Evolutionary conservation across 2,329 filamentous ascomycete species (phyloP).

Genomic region (Colletotrichum eremochloae): DNA sequence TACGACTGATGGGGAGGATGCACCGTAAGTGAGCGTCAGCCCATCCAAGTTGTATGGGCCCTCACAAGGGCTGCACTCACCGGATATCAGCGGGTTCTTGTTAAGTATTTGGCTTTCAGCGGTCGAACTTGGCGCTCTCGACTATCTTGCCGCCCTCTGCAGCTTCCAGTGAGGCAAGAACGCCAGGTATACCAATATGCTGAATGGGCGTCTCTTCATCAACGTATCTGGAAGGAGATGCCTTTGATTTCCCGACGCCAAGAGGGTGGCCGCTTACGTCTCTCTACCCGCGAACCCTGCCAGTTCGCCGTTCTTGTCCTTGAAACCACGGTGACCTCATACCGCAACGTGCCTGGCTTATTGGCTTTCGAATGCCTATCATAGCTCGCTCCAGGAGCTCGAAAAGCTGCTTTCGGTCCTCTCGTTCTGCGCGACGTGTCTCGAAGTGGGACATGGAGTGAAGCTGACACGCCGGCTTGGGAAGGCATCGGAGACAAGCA

Average conservation of each 20-base stretch:
- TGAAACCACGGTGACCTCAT: conserved; percentile 46
- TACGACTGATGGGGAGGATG: neutral
- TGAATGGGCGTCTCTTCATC: conserved; percentile 45
- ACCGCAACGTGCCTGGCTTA: conserved; percentile 46
- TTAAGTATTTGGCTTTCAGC: conserved; percentile 5
- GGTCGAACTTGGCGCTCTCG: conserved; percentile 24
- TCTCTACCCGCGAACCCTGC: conserved; percentile 47
- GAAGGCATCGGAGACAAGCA: conserved; percentile 11
- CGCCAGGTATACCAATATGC: conserved; percentile 43
- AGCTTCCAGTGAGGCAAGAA: conserved; percentile 44
- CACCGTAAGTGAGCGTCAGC: neutral
- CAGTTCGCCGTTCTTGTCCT: conserved; percentile 44
- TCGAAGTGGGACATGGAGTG: conserved; percentile 11
- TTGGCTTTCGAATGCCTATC: conserved; percentile 44
- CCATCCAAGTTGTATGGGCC: neutral
- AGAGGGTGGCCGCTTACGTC: conserved; percentile 42
- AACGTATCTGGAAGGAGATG: conserved; percentile 43
- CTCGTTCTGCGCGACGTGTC: conserved; percentile 11
- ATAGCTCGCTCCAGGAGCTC: conserved; percentile 45
- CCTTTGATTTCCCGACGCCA: conserved; percentile 22
- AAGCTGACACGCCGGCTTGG: neutral
- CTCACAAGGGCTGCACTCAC: neutral
- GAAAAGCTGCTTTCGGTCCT: conserved; percentile 43
- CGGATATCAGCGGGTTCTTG: conserved; percentile 19
- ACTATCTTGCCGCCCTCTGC: conserved; percentile 32